phyloP scores from a whole-genome alignment of 257 asterid genomes.

The Fraxinus excelsior region DNA sequence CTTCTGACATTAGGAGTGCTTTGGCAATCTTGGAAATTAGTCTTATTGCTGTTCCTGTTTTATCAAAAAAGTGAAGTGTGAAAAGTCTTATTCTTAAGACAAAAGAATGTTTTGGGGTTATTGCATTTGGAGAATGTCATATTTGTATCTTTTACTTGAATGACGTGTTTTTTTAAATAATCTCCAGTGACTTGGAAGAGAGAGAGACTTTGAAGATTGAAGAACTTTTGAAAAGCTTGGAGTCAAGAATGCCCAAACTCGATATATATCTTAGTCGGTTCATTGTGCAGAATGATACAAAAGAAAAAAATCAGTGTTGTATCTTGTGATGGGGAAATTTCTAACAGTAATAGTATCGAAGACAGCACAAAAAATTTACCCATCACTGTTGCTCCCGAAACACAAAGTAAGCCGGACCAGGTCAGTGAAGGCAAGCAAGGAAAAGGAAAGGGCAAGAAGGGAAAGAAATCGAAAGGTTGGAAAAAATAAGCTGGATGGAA shows the following conservation, averaged over 20 bases:
- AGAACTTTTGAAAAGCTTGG: conserved; percentile 27
- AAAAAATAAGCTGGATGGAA: background rate
- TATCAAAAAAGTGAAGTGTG: background rate
- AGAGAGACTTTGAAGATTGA: conserved; percentile 14
- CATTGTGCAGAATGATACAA: background rate
- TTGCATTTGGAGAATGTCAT: background rate
- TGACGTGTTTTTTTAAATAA: background rate
- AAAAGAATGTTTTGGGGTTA: background rate
- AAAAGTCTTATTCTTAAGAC: background rate
- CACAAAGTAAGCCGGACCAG: background rate
- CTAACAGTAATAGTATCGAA: background rate
- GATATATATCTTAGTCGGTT: conserved; percentile 6
- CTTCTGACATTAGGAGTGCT: no score
- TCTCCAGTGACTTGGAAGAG: conserved; percentile 14
- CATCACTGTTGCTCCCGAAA: background rate
- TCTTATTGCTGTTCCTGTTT: background rate
- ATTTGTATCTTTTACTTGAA: background rate
- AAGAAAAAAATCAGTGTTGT: background rate
- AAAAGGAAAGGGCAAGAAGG: background rate
- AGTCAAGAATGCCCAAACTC: conserved; percentile 14
- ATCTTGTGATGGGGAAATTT: background rate
- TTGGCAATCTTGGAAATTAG: background rate
- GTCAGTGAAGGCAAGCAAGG: background rate
- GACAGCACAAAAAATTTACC: background rate
- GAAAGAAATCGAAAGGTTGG: background rate